A percentile compares a stretch with the other conserved stretches of the same genome.
Conservation (phyloP, 2,329 filamentous ascomycete genomes). For the Xylaria hypoxylon region DNA sequence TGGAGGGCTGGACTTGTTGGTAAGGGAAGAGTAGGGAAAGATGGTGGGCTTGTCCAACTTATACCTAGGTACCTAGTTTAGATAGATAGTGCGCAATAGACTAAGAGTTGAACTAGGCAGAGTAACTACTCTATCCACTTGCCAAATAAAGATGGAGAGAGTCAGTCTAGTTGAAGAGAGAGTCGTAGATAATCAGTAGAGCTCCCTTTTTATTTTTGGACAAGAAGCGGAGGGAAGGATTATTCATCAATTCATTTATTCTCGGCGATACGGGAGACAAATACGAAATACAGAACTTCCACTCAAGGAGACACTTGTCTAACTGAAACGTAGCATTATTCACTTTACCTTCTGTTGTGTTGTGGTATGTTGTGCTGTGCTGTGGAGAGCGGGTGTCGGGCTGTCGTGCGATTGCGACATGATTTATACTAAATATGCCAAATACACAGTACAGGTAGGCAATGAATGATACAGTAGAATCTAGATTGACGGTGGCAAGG, state of each 20-base stretch:
- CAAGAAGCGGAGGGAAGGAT: conserved; percentile 10
- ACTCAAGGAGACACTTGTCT: conserved; percentile 29
- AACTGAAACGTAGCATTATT: conserved; percentile 18
- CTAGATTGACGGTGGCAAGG: background rate
- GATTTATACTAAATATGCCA: conserved; percentile 19
- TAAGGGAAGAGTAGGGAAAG: conserved; percentile 14
- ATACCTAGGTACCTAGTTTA: conserved; percentile 14
- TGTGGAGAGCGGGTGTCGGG: conserved; percentile 39
- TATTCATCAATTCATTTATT: conserved; percentile 15
- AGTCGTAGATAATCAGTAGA: conserved; percentile 5
- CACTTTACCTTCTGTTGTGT: conserved; percentile 17
- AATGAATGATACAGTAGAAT: too few relatives aligned
- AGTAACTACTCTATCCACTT: conserved; percentile 18
- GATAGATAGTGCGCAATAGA: conserved; percentile 4
- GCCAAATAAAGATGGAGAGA: conserved; percentile 21
- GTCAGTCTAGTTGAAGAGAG: conserved; percentile 13
- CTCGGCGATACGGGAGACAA: conserved; percentile 8
- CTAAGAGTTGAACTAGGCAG: background rate
- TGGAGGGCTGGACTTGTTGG: conserved; percentile 1
- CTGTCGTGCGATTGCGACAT: conserved; percentile 45
- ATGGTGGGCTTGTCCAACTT: conserved; percentile 22
- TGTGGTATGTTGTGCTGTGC: conserved; percentile 13
- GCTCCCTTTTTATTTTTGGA: conserved; percentile 11
- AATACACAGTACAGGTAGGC: too few relatives aligned
- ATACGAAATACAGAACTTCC: background rate